These are phyloP conservation scores for Globisporangium nodosum DNA, from an alignment of 352 stramenopile genomes.

Conservation along the genomic window DNA sequence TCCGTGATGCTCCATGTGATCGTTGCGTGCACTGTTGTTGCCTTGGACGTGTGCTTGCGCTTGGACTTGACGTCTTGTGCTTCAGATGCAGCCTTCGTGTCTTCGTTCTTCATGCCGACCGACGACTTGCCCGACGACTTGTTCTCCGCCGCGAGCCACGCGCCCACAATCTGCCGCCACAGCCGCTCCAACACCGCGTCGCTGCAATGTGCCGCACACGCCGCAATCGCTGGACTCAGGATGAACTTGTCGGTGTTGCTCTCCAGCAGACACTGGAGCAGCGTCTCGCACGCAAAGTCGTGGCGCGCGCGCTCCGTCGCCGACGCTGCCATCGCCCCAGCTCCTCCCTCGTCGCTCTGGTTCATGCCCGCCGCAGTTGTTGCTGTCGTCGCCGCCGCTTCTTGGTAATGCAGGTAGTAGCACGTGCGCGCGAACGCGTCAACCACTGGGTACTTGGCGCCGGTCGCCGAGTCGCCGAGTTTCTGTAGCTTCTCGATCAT, in stretches of 20 bases:
- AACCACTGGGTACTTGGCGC: constrained; percentile 62
- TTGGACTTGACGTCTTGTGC: constrained; percentile 4
- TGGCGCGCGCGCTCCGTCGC: constrained; percentile 30
- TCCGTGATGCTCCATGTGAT: constrained; percentile 32
- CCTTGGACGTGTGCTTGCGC: neutral
- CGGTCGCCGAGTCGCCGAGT: constrained; percentile 45
- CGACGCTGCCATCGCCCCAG: neutral
- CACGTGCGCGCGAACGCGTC: constrained; percentile 54
- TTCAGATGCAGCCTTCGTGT: neutral
- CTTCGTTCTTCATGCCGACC: neutral
- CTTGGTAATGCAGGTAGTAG: neutral
- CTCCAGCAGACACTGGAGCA: constrained; percentile 73
- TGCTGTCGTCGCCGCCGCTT: neutral
- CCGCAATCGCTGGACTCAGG: constrained; percentile 68
- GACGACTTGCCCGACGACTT: neutral
- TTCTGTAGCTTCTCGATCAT: constrained; percentile 79
- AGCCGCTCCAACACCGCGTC: constrained; percentile 36
- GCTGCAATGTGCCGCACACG: constrained; percentile 55
- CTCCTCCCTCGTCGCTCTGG: neutral
- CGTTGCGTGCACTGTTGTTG: neutral
- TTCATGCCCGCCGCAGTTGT: neutral
- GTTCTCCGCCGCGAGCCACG: constrained; percentile 1
- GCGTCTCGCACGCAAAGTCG: constrained; percentile 54
- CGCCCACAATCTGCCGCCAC: constrained; percentile 40
- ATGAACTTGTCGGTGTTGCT: constrained; percentile 70